phyloP scores from a whole-genome alignment of 805 yeast species.

The Candida corydali region DNA sequence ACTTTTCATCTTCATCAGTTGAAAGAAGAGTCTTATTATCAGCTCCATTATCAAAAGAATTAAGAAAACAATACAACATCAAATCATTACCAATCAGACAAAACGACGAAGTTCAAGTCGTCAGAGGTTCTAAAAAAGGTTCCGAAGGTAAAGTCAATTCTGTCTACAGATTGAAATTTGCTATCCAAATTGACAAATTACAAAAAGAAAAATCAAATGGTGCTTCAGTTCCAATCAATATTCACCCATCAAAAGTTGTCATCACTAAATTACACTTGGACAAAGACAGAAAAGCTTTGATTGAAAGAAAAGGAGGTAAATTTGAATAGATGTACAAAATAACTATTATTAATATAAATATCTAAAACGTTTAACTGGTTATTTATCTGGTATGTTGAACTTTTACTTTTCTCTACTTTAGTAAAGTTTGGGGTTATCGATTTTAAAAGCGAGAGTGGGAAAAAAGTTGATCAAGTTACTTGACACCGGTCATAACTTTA shows the following conservation, averaged over 20 bases:
- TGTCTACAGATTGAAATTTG: constrained; percentile 97
- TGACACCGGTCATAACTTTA: no score
- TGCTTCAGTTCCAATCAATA: constrained; percentile 94
- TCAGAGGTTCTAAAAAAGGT: constrained; percentile 99
- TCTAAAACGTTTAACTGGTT: neutral
- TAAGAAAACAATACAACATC: constrained; percentile 95
- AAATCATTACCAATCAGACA: constrained; percentile 96
- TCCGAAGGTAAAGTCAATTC: constrained; percentile 97
- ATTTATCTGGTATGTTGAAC: neutral
- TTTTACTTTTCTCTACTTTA: no score
- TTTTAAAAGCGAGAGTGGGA: neutral
- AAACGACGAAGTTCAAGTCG: constrained; percentile 92
- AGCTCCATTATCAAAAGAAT: constrained; percentile 99
- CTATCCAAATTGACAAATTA: constrained; percentile 95
- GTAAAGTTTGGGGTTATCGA: neutral
- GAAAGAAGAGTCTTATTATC: constrained; percentile 92
- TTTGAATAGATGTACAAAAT: constrained; percentile 55
- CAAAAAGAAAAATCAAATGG: constrained; percentile 98
- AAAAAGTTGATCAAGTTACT: no score
- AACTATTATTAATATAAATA: neutral
- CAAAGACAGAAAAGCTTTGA: constrained; percentile 98
- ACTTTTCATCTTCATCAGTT: constrained; percentile 96
- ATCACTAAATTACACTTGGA: constrained; percentile 97
- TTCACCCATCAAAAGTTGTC: constrained; percentile 98
- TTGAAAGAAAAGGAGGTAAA: constrained; percentile 97